Evolutionary conservation across 176 grass and related monocot genomes (phyloP), one percentile per base, ranked within the genome.

Genomic region (Zoysia pacifica): DNA sequence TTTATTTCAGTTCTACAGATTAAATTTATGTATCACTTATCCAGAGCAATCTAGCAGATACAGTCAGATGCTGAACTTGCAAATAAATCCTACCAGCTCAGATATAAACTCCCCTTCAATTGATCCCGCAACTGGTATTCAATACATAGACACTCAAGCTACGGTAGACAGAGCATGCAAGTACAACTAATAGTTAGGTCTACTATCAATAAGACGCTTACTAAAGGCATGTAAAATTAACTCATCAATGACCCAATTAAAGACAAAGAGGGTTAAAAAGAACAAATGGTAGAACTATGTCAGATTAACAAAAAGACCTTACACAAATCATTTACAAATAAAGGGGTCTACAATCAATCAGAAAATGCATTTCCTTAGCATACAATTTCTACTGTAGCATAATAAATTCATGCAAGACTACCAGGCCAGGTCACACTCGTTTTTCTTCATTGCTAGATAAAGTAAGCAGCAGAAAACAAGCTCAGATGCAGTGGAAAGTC

Each of bases 61-160:
- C 67, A 45, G 42, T 59, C 55, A 76, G 49, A 72, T 45, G 37
- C 9, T 9, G 19, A 18, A 52, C 54, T 44, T 49, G 42, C 2
- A 47, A 62, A 47, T 63, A 20, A 62, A 48, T 85, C 40, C 19
- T 53, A 65, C 47, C 37, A 62, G 52, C 5, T 67, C 69, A 74
- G 5, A 53, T 54, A 28, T 28, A 28, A 28, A 28, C 28, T 28
- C 28, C 28, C 28, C 28, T 28, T 28, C 28, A 28, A 28, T 28
- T 28, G 28, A 28, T 28, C 28, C 28, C 28, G 28, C 28, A 72
- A 72, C 5, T 67, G 74, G 15, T 12, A 79, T 14, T 68, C 38
- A 81, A 83, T 66, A 63, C 37, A 77, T 9, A 79, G 2, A 87
- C 36, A 83, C 50, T 83, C 75, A 1, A 46, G 73, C 45, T 45